Evolutionary conservation across 768 basidiomycete genomes (phyloP), one percentile per base, ranked within the genome.

Genomic region (Leucosporidium scottii): DNA sequence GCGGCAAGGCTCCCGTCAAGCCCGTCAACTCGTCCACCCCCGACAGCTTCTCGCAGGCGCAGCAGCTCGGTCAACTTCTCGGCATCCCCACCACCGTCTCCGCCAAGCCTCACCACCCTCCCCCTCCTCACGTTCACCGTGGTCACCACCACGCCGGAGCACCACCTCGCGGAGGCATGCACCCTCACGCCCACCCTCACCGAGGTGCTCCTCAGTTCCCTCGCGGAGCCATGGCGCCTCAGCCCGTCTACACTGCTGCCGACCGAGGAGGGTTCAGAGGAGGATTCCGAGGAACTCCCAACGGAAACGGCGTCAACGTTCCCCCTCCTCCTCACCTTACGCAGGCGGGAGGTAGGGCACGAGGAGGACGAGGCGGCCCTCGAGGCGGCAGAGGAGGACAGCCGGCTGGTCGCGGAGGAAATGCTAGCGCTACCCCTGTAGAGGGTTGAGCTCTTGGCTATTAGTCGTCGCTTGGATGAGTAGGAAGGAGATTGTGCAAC

Each of bases 21-120:
- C 25, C 25, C 2, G 49, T 28, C 28, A 8, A 20, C 44, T 49
- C 48, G 15, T 8, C 23, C 62, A 17, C n/a, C 39, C 4, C 30
- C 51, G 48, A 2, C 53, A 10, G 18, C 48, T 30, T 50, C 39
- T 61, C 58, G 23, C 71, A 72, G 5, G 67, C 61, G 55, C 67
- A 72, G 60, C 48, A 62, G 1, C 62, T 72, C 31, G 67, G 68
- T 0, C 58, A 66, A 20, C 64, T 62, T 25, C 67, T 72, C 55
- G 71, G 71, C 1, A 65, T 72, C 25, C 68, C 64, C 20, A 18
- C 10, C 57, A 51, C 27, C 58, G 60, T n/a, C 10, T 3, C 23
- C 4, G 21, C 13, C 23, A 51, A 27, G 9, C 50, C 21, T 27
- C 36, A 59, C 44, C 30, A 10, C 18, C 15, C 61, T 31, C 54